Evolutionary conservation across 2,329 filamentous ascomycete genomes (phyloP).

Genomic region (Xylariaceae sp.): DNA sequence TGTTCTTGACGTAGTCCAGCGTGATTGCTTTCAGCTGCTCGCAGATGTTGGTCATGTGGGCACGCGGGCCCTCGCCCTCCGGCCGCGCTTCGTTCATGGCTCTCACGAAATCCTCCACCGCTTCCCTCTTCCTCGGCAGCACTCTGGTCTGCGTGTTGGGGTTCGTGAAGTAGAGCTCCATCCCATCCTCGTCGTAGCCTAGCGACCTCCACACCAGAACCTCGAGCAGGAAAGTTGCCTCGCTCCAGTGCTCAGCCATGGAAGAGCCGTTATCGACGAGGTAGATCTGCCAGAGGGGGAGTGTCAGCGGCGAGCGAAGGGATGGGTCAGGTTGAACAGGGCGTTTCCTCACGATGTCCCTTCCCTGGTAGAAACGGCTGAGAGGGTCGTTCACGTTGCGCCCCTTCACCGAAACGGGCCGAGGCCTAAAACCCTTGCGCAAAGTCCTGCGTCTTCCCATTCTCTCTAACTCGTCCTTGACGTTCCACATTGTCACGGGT

Average conservation of each 20-base stretch:
- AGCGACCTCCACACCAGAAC: conserved; percentile 17
- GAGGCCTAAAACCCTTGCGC: no score
- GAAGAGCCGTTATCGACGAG: conserved; percentile 22
- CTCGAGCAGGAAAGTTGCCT: conserved; percentile 15
- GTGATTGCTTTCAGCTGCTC: neutral
- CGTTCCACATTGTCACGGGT: no score
- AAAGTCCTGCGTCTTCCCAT: no score
- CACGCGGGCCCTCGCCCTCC: neutral
- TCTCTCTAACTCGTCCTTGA: no score
- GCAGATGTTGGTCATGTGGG: conserved; percentile 4
- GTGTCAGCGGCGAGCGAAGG: neutral
- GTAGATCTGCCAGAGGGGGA: conserved; percentile 12
- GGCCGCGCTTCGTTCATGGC: conserved; percentile 3
- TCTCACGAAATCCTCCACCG: neutral
- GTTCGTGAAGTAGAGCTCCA: conserved; percentile 12
- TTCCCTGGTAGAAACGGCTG: neutral
- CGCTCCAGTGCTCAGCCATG: conserved; percentile 18
- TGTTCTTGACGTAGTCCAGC: conserved; percentile 1
- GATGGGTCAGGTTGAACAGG: neutral
- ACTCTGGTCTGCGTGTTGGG: conserved; percentile 1
- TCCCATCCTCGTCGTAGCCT: conserved; percentile 22
- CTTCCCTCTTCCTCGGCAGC: conserved; percentile 3
- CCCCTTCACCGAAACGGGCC: no score
- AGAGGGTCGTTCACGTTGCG: no score
- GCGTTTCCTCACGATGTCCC: neutral